Conservation (phyloP, 2,329 filamentous ascomycete genomes). For the Fusarium euwallaceae region DNA sequence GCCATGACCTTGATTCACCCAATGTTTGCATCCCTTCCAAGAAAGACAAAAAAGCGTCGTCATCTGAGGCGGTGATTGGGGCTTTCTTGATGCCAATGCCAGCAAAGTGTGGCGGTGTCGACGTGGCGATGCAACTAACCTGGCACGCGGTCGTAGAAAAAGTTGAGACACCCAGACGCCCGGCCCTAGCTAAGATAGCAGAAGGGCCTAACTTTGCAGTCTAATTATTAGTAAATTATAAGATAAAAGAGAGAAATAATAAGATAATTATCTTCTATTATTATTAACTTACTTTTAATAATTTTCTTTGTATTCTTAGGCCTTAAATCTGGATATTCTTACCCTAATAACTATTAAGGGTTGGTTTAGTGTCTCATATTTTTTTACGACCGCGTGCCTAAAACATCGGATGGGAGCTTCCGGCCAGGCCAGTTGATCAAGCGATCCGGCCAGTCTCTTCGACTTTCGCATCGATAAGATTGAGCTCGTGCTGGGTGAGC, state of each 20-base stretch:
- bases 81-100: not conserved
- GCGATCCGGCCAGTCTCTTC: not conserved
- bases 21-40: slow-evolving; percentile 7
- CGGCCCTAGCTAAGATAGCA: no score
- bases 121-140: slow-evolving; percentile 32
- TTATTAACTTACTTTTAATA: no score
- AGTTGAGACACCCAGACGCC: no score
- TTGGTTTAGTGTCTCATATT: no score
- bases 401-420: not conserved
- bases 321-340: no score
- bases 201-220: no score
- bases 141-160: not conserved
- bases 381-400: not conserved
- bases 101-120: slow-evolving; percentile 37
- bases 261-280: no score
- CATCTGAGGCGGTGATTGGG: slow-evolving; percentile 37
- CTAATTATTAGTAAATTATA: no score
- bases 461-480: not conserved
- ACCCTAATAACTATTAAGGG: no score
- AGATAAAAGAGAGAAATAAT: no score
- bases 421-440: not conserved
- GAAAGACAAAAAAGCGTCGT: slow-evolving; percentile 25
- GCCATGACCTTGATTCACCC: slow-evolving; percentile 16
- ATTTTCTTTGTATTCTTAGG: no score
- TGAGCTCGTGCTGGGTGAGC: not conserved